Evolutionary conservation across 164 flowering plant genomes (phyloP), one percentile per base, ranked within the genome.

Genomic region (Stephania cephalantha): DNA sequence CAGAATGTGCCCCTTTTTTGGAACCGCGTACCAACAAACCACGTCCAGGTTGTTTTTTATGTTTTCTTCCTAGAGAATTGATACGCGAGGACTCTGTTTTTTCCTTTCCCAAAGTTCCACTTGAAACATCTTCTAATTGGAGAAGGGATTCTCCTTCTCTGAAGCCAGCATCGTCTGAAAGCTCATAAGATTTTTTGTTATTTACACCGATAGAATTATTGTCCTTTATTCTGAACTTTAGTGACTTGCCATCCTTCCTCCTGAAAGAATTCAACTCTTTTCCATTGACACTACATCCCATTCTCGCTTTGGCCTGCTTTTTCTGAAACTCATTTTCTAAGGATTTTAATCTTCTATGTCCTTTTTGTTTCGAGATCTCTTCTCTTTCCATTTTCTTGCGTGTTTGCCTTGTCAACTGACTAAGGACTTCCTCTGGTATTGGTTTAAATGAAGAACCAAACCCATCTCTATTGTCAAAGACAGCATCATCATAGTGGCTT

Each of bases 11-110:
- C 53, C 87, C 91, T 69, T 83, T 86, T 69, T 77, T 81, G 44
- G 93, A 85, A 45, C 84, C 78, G 48, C 99, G 98, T 72, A 88
- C 90, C 85, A 90, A 78, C 83, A 96, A 83, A 69, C 91, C 90
- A 81, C 88, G 87, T 69, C 96, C 81, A 63, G 91, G 89, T 72
- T 85, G 84, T 73, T 83, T 87, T 82, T 79, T 84, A 78, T 85
- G 82, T 81, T 88, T 90, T 71, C 85, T 83, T 78, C 88, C 93
- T 9, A 81, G 68, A n/a, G 72, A 25, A 72, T 69, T 84, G 70
- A 79, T 82, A 74, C 74, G 71, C 15, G 79, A 77, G 58, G 80
- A 74, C 71, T 69, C 73, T 3, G 52, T 46, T 58, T 48, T 71
- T 71, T 70, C 75, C 50, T 64, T 75, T 44, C 17, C 31, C 9